Base-by-base conservation (phyloP, 2,329 filamentous ascomycete species). In the Sarocladium brachiariae region DNA sequence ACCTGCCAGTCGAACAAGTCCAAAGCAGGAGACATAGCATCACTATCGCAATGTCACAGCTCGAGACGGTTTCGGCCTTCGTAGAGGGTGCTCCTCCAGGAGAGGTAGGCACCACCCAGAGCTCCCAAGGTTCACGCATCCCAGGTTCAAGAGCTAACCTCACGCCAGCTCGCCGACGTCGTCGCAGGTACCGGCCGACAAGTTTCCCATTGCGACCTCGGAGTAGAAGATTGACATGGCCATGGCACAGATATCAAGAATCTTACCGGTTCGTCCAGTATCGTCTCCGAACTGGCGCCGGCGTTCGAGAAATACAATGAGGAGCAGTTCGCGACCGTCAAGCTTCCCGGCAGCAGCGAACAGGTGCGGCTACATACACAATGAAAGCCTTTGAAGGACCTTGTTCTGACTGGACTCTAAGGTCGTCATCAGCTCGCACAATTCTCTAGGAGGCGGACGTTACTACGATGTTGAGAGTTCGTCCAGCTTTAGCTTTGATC, bases 261-360 rank as follows among this genome's bases (percentile, higher is more conserved):
- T 48, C 77, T 99, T 38, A 89, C 90, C 16, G 74, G 81, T 55
- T 81, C 86, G 58, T 80, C 83, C 33, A 73, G 77, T 51, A 73
- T 93, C 54, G 72, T 91, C 51, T 72, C 81, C 53, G 83, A 87
- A 56, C 84, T 96, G 50, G 80, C 77, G 6, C 87, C 90, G 0
- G 90, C 93, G 0, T 95, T 96, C 66, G 77, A 91, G 70, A 89
- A 87, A 70, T 97, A 99, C 78, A 96, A 97, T 62, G 92, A 99
- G 70, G 86, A 91, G 69, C 93, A 99, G 70, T 87, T 96, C 67
- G 73, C 83, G 46, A 90, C 90, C 14, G 85, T 89, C 55, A 96
- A 95, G 76, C 80, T 99, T 51, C 92, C 92, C 0, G 90, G 90
- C 25, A 82, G 87, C 64, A 92, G 83, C 67, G 83, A 89, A 66